phyloP scores from a whole-genome alignment of 140 eudicot species.

The Cichorium intybus region DNA sequence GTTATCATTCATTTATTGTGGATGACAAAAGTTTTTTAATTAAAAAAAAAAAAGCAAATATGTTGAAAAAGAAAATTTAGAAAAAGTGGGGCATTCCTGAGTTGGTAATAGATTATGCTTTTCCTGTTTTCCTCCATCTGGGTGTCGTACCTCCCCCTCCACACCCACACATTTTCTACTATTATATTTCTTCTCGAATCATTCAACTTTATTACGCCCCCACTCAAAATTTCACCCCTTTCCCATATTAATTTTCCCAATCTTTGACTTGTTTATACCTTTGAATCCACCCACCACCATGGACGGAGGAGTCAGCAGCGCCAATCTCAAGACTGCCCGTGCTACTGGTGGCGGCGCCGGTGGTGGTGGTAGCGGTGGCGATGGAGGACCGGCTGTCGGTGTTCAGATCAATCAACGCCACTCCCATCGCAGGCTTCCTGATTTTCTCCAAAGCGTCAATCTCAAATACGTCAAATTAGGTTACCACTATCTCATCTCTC shows the following conservation, averaged over 20 bases:
- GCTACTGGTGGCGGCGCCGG: conserved; percentile 16
- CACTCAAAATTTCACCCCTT: not conserved
- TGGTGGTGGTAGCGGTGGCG: not conserved
- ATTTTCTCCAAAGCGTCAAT: conserved; percentile 53
- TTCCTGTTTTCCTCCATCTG: not conserved
- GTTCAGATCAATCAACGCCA: conserved; percentile 45
- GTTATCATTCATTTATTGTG: not conserved
- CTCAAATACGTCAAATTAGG: conserved; percentile 64
- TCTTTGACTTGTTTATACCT: conserved; percentile 15
- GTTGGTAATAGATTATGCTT: not conserved
- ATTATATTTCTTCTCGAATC: not conserved
- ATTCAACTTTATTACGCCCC: conserved; percentile 1
- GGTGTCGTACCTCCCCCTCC: not conserved
- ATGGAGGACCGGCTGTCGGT: conserved; percentile 13
- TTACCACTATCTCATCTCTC: conserved; percentile 55
- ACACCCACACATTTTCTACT: not conserved
- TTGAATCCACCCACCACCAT: conserved; percentile 20
- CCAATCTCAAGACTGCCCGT: conserved; percentile 21
- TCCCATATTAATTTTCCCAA: not conserved
- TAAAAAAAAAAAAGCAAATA: not conserved
- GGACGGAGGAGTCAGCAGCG: conserved; percentile 19
- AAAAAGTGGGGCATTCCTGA: not conserved
- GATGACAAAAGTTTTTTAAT: not conserved
- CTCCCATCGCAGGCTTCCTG: conserved; percentile 43
- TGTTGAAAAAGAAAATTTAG: not conserved